Conservation (phyloP, 2,329 filamentous ascomycete genomes). For the Epichloe gansuensis region DNA sequence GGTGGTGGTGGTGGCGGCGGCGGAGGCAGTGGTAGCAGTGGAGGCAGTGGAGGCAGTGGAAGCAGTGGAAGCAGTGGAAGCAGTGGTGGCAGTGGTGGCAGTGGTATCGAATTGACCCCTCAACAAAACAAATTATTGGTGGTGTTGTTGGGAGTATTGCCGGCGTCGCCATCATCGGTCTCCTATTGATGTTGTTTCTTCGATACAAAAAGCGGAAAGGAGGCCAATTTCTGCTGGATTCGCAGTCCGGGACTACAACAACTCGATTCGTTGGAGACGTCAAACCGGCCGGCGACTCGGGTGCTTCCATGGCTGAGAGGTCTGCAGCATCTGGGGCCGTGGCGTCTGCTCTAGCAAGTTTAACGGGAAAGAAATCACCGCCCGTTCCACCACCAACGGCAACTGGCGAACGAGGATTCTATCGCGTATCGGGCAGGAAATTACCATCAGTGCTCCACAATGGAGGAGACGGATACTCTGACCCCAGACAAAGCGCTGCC, state of each 20-base stretch:
- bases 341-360: slow-evolving; percentile 34
- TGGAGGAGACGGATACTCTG: slow-evolving; percentile 52
- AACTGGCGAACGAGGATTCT: slow-evolving; percentile 44
- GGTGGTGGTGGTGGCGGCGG: background rate
- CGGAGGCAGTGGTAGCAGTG: background rate
- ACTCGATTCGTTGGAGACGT: slow-evolving; percentile 4
- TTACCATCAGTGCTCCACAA: slow-evolving; percentile 49
- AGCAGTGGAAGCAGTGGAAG: background rate
- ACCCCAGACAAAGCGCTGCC: slow-evolving; percentile 30
- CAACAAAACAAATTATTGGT: slow-evolving; percentile 35
- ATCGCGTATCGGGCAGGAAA: slow-evolving; percentile 53
- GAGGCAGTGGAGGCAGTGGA: slow-evolving; percentile 6
- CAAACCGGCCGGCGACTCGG: slow-evolving; percentile 15
- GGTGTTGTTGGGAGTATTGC: slow-evolving; percentile 47
- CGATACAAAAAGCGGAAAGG: slow-evolving; percentile 42
- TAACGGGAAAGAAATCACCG: slow-evolving; percentile 29
- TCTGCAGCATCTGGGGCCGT: slow-evolving; percentile 26
- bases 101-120: slow-evolving; percentile 15
- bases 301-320: slow-evolving; percentile 33
- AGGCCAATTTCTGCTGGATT: slow-evolving; percentile 31
- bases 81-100: slow-evolving; percentile 2
- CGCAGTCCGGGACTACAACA: slow-evolving; percentile 16
- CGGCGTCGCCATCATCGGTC: slow-evolving; percentile 42
- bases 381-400: slow-evolving; percentile 19
- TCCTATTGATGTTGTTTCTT: slow-evolving; percentile 41